Percentiles rank a stretch among this genome's conserved stretches.
These are phyloP conservation scores for Colletotrichum sp. DNA, from an alignment of 2,329 filamentous ascomycete genomes.

Conservation along the genomic window DNA sequence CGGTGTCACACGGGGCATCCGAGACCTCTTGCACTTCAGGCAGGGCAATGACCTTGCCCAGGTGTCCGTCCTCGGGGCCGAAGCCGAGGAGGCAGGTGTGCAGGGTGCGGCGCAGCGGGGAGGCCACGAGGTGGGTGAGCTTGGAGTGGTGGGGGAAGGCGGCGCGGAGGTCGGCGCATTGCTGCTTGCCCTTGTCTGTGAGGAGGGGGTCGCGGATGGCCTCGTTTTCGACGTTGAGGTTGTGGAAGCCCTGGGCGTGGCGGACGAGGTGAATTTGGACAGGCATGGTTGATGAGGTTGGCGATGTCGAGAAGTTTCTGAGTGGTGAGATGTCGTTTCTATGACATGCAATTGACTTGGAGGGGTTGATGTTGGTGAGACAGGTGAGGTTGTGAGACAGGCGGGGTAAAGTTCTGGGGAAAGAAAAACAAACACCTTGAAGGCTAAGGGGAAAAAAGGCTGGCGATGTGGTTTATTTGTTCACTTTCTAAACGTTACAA, in stretches of 20 bases:
- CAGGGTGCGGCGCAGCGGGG: constrained; percentile 81
- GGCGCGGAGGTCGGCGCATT: constrained; percentile 70
- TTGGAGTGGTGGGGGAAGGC: constrained; percentile 69
- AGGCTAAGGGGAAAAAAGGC: fast-evolving
- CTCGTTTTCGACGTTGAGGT: constrained; percentile 74
- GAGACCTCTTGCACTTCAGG: constrained; percentile 83
- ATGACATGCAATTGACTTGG: neutral
- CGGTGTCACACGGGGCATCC: constrained; percentile 77
- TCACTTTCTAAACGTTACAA: neutral
- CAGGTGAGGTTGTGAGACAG: neutral
- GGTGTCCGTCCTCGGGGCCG: constrained; percentile 48
- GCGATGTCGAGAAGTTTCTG: neutral
- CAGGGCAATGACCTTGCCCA: constrained; percentile 62
- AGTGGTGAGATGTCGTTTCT: neutral
- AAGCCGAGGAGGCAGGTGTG: constrained; percentile 79
- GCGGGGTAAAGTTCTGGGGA: neutral
- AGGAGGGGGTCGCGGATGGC: constrained; percentile 77
- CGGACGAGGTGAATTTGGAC: constrained; percentile 71
- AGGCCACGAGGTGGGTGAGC: constrained; percentile 76
- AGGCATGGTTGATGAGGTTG: constrained; percentile 40
- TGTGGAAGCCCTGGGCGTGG: constrained; percentile 83
- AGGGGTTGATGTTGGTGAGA: neutral
- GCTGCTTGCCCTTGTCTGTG: constrained; percentile 75
- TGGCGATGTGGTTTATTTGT: neutral
- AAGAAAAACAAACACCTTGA: neutral